Conservation (phyloP, 495 filamentous ascomycete species). For the Apodospora peruviana region DNA sequence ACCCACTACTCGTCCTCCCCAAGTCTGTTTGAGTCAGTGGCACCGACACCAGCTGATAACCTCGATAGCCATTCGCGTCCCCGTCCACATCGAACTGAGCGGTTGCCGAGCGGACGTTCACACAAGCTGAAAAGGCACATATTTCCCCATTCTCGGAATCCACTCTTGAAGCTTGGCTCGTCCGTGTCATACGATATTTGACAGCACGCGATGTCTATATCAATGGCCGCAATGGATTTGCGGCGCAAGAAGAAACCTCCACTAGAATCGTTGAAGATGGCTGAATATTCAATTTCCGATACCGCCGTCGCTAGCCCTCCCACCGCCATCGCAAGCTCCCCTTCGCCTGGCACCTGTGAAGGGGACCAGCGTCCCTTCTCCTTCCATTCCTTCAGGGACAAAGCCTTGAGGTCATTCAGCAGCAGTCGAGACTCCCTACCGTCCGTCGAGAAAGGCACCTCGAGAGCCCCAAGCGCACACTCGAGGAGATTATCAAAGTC, state of each 20-base stretch:
- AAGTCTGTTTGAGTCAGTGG: no score
- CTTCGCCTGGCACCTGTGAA: slow-evolving; percentile 22
- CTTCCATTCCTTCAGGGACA: slow-evolving; percentile 18
- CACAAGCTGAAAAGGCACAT: no score
- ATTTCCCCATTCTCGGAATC: no score
- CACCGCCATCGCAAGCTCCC: slow-evolving; percentile 16
- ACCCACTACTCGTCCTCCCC: no score
- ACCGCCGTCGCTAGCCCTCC: slow-evolving; percentile 6
- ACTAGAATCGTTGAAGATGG: slow-evolving; percentile 10
- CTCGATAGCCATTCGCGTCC: no score
- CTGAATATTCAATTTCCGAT: no score
- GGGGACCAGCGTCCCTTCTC: slow-evolving; percentile 21
- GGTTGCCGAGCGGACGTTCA: no score
- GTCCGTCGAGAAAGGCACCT: background rate
- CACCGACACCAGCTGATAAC: no score
- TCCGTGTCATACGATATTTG: no score
- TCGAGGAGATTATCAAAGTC: slow-evolving; percentile 22
- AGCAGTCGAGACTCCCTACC: slow-evolving; percentile 10
- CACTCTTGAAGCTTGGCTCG: no score
- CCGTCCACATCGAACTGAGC: no score
- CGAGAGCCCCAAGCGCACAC: slow-evolving; percentile 7
- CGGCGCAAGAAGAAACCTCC: slow-evolving; percentile 4
- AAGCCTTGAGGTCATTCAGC: slow-evolving; percentile 18
- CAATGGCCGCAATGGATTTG: slow-evolving; percentile 8
- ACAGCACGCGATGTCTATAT: background rate